Evolutionary conservation across 257 asterid genomes (phyloP).

Genomic region (Scutellaria minor): DNA sequence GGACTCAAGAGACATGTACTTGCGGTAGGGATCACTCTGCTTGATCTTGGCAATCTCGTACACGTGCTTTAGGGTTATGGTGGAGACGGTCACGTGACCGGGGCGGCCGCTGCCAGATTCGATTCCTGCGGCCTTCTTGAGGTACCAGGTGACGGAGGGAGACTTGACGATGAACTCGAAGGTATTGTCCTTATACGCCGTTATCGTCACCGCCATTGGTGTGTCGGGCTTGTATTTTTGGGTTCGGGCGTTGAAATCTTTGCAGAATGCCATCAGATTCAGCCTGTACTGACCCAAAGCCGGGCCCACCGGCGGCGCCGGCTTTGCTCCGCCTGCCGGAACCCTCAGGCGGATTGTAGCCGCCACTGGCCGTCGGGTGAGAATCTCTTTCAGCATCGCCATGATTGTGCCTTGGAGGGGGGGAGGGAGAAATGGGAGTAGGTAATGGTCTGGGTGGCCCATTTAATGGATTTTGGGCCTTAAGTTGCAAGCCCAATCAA

Average conservation of each 20-base stretch:
- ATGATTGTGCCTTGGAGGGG: constrained; percentile 32
- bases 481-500: not conserved
- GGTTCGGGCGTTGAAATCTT: constrained; percentile 85
- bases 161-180: constrained; percentile 83
- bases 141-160: constrained; percentile 83
- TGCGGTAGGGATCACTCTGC: constrained; percentile 80
- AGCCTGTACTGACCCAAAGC: constrained; percentile 84
- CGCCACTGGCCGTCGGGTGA: constrained; percentile 83
- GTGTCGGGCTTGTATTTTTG: constrained; percentile 85
- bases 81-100: constrained; percentile 72
- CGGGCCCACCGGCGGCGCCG: constrained; percentile 92
- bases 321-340: constrained; percentile 86
- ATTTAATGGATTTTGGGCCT: not conserved
- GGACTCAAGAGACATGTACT: constrained; percentile 78
- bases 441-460: not conserved
- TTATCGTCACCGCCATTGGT: constrained; percentile 80
- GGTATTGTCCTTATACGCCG: constrained; percentile 80
- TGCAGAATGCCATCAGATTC: constrained; percentile 92
- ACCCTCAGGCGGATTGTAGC: constrained; percentile 91
- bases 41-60: constrained; percentile 90
- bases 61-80: constrained; percentile 73
- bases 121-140: constrained; percentile 88
- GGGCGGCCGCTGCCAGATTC: constrained; percentile 79
- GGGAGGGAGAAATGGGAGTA: not conserved
- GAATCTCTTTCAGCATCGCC: constrained; percentile 82